Base-by-base conservation (phyloP, 495 filamentous ascomycete species). In the Thozetella sp. region DNA sequence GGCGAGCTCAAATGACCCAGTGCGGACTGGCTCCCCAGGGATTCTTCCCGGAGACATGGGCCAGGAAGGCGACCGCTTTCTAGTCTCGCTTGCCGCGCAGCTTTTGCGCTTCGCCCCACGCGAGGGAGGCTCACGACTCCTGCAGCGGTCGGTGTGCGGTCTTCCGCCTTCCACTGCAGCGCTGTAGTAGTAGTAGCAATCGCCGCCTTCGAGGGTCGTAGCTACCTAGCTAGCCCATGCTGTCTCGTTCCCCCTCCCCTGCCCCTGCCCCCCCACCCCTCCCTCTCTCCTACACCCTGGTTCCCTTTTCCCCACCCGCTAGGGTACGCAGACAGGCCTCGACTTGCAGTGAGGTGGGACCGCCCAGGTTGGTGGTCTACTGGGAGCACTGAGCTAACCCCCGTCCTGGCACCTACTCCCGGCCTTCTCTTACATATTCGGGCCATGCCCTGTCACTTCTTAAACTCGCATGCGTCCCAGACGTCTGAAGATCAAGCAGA, bases 391-490 rank as follows among this genome's bases (percentile, higher is more conserved):
- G 20, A 24, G 30, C 37, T 13, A 37, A 37, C 26, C 53, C 27
- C 26, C 53, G 20, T 37, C 53, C 3, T 40, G 27, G 20, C 22
- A 11, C 27, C 53, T 26, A 25, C 15, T 54, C 24, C 24, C 52
- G 43, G n/a, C 43, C 17, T 27, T 50, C 40, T 25, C 43, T 46
- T 56, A 56, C 54, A 48, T 56, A 48, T 48, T 40, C 22, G 52
- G 53, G 19, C 46, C 51, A 45, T 51, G 57, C 70, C 73, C 70
- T 72, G 66, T 73, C 69, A 61, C 70, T 78, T 76, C 75, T 73
- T 74, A 78, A 79, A 80, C 75, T 69, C 63, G 57, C 65, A 71
- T 68, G 68, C 30, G 70, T 70, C 68, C 71, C 67, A 58, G 63
- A 68, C 64, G 62, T 63, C 59, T 63, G 71, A 45, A 66, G 71